Evolutionary conservation across 768 basidiomycete species (phyloP).

Genomic region (Hydnum rufescens): DNA sequence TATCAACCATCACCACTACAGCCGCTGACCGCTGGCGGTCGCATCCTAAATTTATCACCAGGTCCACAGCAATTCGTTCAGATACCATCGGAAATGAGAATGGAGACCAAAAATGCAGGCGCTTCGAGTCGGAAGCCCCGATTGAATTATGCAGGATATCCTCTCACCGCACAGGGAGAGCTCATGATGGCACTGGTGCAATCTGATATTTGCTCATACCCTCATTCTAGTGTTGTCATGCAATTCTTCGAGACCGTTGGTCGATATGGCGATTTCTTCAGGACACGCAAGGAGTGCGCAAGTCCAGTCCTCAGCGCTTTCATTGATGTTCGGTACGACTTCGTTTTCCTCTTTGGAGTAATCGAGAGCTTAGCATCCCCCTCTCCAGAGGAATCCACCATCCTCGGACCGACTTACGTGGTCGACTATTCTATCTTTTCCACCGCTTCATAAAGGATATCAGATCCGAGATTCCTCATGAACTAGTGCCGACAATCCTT

Average conservation of each 20-base stretch:
- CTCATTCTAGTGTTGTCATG: constrained; percentile 63
- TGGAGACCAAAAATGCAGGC: constrained; percentile 24
- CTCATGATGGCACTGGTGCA: constrained; percentile 69
- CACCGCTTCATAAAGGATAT: constrained; percentile 77
- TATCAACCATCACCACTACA: neutral
- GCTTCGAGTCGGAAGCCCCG: neutral
- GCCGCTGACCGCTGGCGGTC: neutral
- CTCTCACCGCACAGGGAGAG: constrained; percentile 78
- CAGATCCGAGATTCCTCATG: constrained; percentile 51
- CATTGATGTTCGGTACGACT: constrained; percentile 54
- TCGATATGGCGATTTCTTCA: constrained; percentile 95
- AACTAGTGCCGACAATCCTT: constrained; percentile 51
- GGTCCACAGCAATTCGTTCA: constrained; percentile 77
- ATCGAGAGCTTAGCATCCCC: constrained; percentile 4
- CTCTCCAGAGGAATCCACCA: constrained; percentile 65
- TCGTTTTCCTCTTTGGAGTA: neutral
- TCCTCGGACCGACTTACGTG: constrained; percentile 41
- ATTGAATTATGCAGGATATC: constrained; percentile 42
- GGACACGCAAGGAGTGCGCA: constrained; percentile 74
- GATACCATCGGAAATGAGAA: constrained; percentile 37
- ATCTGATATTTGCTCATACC: constrained; percentile 63
- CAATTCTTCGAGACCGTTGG: constrained; percentile 86
- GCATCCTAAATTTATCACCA: neutral
- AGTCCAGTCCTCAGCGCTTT: constrained; percentile 75
- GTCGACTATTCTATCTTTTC: constrained; percentile 81